Evolutionary conservation across 306 rosid genomes (phyloP).

Genomic region (Erythrophleum fordii): DNA sequence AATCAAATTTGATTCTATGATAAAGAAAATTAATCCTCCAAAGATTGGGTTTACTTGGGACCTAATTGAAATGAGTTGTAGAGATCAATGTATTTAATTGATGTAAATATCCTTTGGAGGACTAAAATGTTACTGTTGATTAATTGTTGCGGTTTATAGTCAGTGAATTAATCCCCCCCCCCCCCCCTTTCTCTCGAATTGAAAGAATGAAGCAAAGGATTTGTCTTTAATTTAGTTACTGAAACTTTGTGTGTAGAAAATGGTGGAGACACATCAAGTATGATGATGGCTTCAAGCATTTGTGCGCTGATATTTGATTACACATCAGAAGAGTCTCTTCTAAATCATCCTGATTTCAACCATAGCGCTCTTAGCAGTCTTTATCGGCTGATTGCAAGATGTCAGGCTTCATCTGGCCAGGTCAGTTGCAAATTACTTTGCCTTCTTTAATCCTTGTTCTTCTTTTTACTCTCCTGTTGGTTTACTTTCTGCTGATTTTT

Average conservation of each 20-base stretch:
- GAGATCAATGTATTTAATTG: neutral
- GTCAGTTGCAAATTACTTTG: conserved; percentile 48
- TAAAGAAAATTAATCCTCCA: no score
- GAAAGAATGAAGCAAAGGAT: conserved; percentile 28
- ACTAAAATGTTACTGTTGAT: conserved; percentile 3
- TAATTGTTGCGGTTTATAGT: neutral
- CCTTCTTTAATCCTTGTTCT: neutral
- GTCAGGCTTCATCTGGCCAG: conserved; percentile 63
- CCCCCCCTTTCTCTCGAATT: conserved; percentile 17
- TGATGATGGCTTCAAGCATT: conserved; percentile 83
- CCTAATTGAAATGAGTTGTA: neutral
- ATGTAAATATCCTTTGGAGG: neutral
- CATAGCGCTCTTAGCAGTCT: conserved; percentile 54
- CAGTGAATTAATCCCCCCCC: conserved; percentile 9
- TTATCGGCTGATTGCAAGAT: conserved; percentile 67
- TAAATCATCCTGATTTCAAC: conserved; percentile 57
- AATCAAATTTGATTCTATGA: no score
- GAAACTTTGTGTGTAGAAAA: conserved; percentile 57
- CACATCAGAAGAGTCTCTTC: conserved; percentile 79
- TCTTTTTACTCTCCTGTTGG: neutral
- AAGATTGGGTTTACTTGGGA: neutral
- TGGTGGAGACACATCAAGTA: conserved; percentile 57
- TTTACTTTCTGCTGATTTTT: neutral
- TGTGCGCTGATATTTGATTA: conserved; percentile 75
- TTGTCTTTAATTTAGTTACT: conserved; percentile 27